Evolutionary conservation across 768 basidiomycete genomes (phyloP), one percentile per base, ranked within the genome.

Genomic region (Leccinum subtestaceum): DNA sequence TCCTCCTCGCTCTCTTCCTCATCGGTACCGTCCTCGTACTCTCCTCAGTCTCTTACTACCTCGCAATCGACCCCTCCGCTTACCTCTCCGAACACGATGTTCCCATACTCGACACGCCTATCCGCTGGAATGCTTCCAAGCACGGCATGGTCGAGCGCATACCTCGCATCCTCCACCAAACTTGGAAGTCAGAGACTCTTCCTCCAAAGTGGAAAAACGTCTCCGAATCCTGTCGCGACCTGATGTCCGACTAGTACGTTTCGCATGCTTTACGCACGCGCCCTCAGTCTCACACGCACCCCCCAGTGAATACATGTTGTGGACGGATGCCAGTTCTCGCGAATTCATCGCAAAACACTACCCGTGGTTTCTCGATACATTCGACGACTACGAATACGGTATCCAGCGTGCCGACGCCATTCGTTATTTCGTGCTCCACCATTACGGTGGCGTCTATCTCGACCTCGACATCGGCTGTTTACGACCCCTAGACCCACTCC

Each of bases 401-500:
- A 97, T 98, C 68, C 95, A 96, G 71, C 91, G 97, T 46, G 97
- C 97, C 23, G 97, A 99, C 74, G 92, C 84, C 32, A 98, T 99
- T 65, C 95, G 97, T 56, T 99, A 99, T 77, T 99, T 99, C 72
- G 86, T 99, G 57, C 89, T 99, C 47, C 85, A 98, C 74, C 84
- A 94, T 70, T 98, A 89, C 69, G 97, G 97, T 36, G 97, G 97
- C 32, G 76, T 98, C 63, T 99, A 99, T 77, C 78, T 98, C 69
- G 97, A 99, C 76, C 83, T 99, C 56, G 97, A 99, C 75, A 89
- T 99, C 61, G 97, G 97, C 29, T 98, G 97, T 72, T 74, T 88
- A 46, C 86, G 91, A 19, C 86, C 87, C 7, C 73, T 97, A 60
- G 95, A 97, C 73, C 90, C 91, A 10, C 82, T 99, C 19, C 81